phyloP scores from a whole-genome alignment of 371 early-diverging fungal species.

The Syncephalastrum monosporum region DNA sequence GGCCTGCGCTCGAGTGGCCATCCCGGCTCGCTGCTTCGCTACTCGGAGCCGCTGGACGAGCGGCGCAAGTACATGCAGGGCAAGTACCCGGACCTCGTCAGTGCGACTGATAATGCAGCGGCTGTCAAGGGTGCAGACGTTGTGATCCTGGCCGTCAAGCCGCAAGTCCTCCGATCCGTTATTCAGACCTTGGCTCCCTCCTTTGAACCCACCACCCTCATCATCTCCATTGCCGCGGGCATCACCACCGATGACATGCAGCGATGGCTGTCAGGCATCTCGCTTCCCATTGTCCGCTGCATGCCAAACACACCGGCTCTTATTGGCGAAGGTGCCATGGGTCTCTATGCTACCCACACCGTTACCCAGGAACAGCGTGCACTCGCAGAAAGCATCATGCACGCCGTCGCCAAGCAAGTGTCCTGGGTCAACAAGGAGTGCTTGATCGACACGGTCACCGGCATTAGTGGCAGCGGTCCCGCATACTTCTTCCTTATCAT shows the following conservation, averaged over 20 bases:
- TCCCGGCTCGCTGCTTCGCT: slow-evolving; percentile 64
- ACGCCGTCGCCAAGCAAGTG: slow-evolving; percentile 71
- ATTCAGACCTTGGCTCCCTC: slow-evolving; percentile 58
- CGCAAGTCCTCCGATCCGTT: slow-evolving; percentile 78
- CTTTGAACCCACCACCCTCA: slow-evolving; percentile 38
- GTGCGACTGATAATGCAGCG: slow-evolving; percentile 43
- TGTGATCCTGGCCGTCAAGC: slow-evolving; percentile 88
- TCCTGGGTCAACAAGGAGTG: slow-evolving; percentile 80
- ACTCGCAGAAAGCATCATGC: slow-evolving; percentile 65
- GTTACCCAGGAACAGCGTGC: slow-evolving; percentile 63
- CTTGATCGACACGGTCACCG: slow-evolving; percentile 87
- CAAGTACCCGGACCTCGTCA: slow-evolving; percentile 55
- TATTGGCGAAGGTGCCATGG: slow-evolving; percentile 86
- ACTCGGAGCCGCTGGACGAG: slow-evolving; percentile 79
- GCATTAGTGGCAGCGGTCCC: slow-evolving; percentile 86
- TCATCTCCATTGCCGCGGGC: slow-evolving; percentile 91
- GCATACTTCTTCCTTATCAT: slow-evolving; percentile 93
- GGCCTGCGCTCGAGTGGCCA: slow-evolving; percentile 79
- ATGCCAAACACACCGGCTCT: slow-evolving; percentile 97
- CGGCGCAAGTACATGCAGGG: slow-evolving; percentile 64
- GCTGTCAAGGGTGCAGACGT: slow-evolving; percentile 63
- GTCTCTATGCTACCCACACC: slow-evolving; percentile 68
- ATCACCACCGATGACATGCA: slow-evolving; percentile 73
- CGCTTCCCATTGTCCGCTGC: slow-evolving; percentile 72
- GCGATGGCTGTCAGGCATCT: slow-evolving; percentile 62